Percentiles rank a stretch among this genome's conserved stretches.
Conservation (phyloP, 176 grass and related monocot genomes). For the Oryza glumipatula region DNA sequence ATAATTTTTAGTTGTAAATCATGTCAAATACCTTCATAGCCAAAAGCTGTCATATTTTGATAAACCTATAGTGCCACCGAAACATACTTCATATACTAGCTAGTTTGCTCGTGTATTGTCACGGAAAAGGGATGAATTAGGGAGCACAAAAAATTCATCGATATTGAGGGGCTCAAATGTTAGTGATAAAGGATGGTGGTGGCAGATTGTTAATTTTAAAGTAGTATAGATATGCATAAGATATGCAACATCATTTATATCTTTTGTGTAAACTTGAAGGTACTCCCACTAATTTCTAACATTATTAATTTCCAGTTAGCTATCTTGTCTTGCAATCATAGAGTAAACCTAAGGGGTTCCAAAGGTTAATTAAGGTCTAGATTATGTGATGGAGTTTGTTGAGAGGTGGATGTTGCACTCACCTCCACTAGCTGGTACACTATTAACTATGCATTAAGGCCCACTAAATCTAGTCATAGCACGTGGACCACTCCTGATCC, state of each 20-base stretch:
- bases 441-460: slow-evolving; percentile 46
- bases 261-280: neutral
- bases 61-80: neutral
- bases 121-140: too few species aligned
- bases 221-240: too few species aligned
- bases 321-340: slow-evolving; percentile 34
- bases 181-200: too few species aligned
- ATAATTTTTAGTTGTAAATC: too few species aligned
- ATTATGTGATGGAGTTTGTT: neutral
- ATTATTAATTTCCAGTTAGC: neutral
- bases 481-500: slow-evolving; percentile 44
- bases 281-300: neutral
- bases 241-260: neutral
- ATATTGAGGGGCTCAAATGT: too few species aligned
- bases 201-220: too few species aligned
- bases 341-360: neutral
- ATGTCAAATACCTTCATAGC: too few species aligned
- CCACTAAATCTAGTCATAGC: slow-evolving; percentile 46
- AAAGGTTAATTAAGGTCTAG: neutral
- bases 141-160: too few species aligned
- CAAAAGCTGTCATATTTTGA: too few species aligned
- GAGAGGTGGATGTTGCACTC: slow-evolving; percentile 22
- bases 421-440: neutral
- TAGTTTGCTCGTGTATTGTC: too few species aligned
- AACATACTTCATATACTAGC: too few species aligned